Conservation (phyloP, 345 rosid species). For the Citrus hindsii region DNA sequence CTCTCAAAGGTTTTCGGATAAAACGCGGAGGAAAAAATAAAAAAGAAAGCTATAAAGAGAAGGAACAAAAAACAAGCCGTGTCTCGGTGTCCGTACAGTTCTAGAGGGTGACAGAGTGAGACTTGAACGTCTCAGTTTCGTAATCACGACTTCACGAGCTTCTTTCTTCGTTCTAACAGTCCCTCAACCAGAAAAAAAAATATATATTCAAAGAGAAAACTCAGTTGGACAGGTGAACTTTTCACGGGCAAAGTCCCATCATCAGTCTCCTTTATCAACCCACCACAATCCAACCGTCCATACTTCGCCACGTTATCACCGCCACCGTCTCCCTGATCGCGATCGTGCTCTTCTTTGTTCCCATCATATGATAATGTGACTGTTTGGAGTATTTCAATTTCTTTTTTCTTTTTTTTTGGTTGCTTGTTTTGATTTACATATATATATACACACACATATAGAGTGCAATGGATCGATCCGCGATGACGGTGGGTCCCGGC, state of each 20-base stretch:
- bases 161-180: background rate
- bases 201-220: background rate
- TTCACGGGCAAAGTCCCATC: conserved; percentile 43
- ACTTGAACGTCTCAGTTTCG: background rate
- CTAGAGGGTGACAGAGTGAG: background rate
- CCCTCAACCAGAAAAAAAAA: background rate
- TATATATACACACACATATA: background rate
- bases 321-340: conserved; percentile 22
- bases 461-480: conserved; percentile 63
- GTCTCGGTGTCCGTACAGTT: background rate
- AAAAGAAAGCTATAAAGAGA: background rate
- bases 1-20: background rate
- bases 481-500: conserved; percentile 65
- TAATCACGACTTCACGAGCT: conserved; percentile 8
- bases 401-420: background rate
- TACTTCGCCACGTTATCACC: conserved; percentile 22
- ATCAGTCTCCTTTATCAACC: conserved; percentile 30
- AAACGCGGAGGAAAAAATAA: background rate
- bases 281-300: conserved; percentile 21
- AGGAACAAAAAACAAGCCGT: background rate
- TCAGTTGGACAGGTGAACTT: conserved; percentile 30
- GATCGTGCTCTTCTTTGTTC: conserved; percentile 5
- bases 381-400: background rate
- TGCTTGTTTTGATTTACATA: background rate
- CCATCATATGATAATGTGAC: conserved; percentile 21